phyloP scores from a whole-genome alignment of 768 basidiomycete species.

The Sporobolomyces roseus region DNA sequence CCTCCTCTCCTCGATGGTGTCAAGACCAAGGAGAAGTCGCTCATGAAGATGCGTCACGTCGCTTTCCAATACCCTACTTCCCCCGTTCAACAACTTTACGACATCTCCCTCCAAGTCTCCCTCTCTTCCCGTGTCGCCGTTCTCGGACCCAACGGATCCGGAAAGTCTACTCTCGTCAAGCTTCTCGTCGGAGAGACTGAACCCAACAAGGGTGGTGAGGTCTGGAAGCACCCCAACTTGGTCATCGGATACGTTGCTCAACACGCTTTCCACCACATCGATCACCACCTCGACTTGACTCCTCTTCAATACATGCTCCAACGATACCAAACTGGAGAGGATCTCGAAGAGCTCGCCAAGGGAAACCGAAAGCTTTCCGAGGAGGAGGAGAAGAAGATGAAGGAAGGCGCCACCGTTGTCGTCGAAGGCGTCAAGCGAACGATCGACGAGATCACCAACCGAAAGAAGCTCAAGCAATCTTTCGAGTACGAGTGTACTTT shows the following conservation, averaged over 20 bases:
- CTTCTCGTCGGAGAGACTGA: slow-evolving; percentile 85
- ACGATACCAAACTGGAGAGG: slow-evolving; percentile 98
- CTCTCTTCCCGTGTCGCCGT: slow-evolving; percentile 97
- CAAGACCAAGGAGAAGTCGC: slow-evolving; percentile 57
- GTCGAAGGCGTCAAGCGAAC: slow-evolving; percentile 87
- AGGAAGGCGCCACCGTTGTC: slow-evolving; percentile 82
- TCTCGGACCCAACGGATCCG: slow-evolving; percentile 98
- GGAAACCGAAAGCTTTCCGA: slow-evolving; percentile 76
- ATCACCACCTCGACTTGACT: slow-evolving; percentile 90
- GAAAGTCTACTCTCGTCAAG: slow-evolving; percentile 94
- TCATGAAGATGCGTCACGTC: slow-evolving; percentile 84
- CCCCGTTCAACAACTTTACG: slow-evolving; percentile 70
- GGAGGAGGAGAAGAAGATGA: slow-evolving; percentile 75
- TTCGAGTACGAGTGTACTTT: slow-evolving; percentile 64
- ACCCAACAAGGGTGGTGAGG: slow-evolving; percentile 85
- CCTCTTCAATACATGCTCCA: slow-evolving; percentile 96
- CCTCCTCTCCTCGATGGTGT: slow-evolving; percentile 96
- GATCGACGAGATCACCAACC: slow-evolving; percentile 62
- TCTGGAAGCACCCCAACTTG: slow-evolving; percentile 89
- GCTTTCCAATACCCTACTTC: slow-evolving; percentile 92
- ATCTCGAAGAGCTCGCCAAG: slow-evolving; percentile 89
- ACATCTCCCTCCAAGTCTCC: slow-evolving; percentile 87
- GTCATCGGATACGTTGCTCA: slow-evolving; percentile 97
- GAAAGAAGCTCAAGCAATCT: slow-evolving; percentile 94
- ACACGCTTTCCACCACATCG: slow-evolving; percentile 63